These are phyloP conservation scores for Nitzschia sp. DNA, from an alignment of 108 stramenopile genomes.

Conservation along the genomic window DNA sequence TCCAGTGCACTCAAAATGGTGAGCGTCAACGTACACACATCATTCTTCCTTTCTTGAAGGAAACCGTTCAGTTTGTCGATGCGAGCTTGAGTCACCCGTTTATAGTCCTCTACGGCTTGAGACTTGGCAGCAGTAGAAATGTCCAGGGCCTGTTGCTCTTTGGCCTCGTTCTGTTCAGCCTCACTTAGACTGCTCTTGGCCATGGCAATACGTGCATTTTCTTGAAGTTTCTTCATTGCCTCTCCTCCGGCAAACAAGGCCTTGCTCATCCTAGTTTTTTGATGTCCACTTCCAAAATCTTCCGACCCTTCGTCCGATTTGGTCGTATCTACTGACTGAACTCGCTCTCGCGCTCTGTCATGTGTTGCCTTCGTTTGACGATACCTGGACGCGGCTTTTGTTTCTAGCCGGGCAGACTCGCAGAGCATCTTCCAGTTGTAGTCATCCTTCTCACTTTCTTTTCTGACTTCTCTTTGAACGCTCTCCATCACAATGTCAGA, in stretches of 20 bases:
- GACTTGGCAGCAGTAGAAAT: conserved; percentile 36
- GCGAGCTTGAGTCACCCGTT: conserved; percentile 34
- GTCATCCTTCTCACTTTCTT: conserved; percentile 58
- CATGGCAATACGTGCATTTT: conserved; percentile 51
- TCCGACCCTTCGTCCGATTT: conserved; percentile 9
- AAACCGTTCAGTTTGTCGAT: conserved; percentile 45
- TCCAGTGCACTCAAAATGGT: conserved; percentile 3
- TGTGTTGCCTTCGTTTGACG: conserved; percentile 45
- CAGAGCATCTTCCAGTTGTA: conserved; percentile 67
- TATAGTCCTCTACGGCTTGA: conserved; percentile 42
- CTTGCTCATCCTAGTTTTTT: conserved; percentile 20
- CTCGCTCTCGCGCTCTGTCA: conserved; percentile 58
- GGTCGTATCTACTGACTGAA: conserved; percentile 41
- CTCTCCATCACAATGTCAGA: conserved; percentile 39
- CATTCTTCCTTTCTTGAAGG: conserved; percentile 46
- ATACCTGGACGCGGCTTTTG: conserved; percentile 53
- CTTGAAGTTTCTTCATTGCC: conserved; percentile 71
- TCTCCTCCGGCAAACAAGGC: conserved; percentile 53
- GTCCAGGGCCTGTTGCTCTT: conserved; percentile 51
- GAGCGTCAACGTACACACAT: conserved; percentile 30
- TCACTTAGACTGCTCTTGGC: conserved; percentile 50
- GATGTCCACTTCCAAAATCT: neutral
- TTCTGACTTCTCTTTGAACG: conserved; percentile 46
- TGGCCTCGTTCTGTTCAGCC: conserved; percentile 53
- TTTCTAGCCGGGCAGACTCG: conserved; percentile 59